Evolutionary conservation across 2,329 filamentous ascomycete genomes (phyloP).

Genomic region (Hypoxylon sp.): DNA sequence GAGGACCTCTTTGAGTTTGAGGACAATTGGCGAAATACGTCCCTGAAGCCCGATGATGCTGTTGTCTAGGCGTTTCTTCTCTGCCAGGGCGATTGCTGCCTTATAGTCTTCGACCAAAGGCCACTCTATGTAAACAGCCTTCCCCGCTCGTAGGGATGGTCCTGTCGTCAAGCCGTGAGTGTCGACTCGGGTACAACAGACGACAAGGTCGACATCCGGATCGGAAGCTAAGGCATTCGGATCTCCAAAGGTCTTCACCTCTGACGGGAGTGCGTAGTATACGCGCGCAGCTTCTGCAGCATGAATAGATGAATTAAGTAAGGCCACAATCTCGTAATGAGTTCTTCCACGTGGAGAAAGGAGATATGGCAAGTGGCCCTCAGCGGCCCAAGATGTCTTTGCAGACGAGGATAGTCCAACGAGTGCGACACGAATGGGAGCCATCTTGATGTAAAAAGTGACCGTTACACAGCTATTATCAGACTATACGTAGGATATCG

Average conservation of each 20-base stretch:
- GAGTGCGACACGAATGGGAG: conserved; percentile 70
- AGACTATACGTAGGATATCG: neutral
- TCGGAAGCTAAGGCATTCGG: conserved; percentile 65
- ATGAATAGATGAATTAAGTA: conserved; percentile 65
- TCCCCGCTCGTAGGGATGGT: conserved; percentile 67
- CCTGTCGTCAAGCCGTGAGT: conserved; percentile 63
- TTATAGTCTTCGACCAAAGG: conserved; percentile 64
- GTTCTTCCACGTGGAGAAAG: conserved; percentile 60
- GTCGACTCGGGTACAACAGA: conserved; percentile 69
- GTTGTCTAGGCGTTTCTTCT: conserved; percentile 53
- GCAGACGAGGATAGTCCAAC: conserved; percentile 70
- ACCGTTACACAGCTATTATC: neutral
- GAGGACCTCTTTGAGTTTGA: conserved; percentile 63
- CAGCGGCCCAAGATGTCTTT: conserved; percentile 67
- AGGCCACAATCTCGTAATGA: conserved; percentile 65
- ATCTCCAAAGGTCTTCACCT: conserved; percentile 66
- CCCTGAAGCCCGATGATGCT: conserved; percentile 69
- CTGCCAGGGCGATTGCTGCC: conserved; percentile 60
- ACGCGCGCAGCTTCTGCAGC: conserved; percentile 62
- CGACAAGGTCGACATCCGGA: conserved; percentile 67
- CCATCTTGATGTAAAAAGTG: conserved; percentile 54
- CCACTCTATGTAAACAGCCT: conserved; percentile 71
- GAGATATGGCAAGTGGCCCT: conserved; percentile 73
- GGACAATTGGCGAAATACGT: conserved; percentile 60
- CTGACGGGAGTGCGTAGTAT: conserved; percentile 59